These are phyloP conservation scores for Sporobolomyces pararoseus DNA, from an alignment of 768 basidiomycete genomes.

Conservation along the genomic window DNA sequence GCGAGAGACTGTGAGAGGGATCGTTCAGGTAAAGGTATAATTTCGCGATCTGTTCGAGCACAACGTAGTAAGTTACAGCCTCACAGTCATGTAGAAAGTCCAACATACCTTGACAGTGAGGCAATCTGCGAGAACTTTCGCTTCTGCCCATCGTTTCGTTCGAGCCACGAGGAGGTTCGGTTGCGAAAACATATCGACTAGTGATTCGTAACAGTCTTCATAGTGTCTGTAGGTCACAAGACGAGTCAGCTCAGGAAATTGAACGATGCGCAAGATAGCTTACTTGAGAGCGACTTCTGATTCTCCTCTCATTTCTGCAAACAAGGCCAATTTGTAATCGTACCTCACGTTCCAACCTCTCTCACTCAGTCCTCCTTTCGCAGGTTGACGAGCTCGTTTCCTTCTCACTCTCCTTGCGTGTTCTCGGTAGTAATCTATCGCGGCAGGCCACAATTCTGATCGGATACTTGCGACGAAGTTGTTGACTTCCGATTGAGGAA, in stretches of 20 bases:
- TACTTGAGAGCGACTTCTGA: slow-evolving; percentile 88
- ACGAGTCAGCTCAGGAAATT: slow-evolving; percentile 4
- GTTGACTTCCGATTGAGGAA: slow-evolving; percentile 72
- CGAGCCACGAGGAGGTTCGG: slow-evolving; percentile 80
- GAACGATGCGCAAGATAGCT: slow-evolving; percentile 44
- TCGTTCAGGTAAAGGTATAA: slow-evolving; percentile 88
- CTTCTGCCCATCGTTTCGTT: slow-evolving; percentile 97
- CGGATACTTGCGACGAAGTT: slow-evolving; percentile 88
- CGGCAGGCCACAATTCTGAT: slow-evolving; percentile 79
- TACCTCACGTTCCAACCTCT: slow-evolving; percentile 95
- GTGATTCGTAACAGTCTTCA: slow-evolving; percentile 81
- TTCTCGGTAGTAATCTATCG: slow-evolving; percentile 84
- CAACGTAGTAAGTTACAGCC: neutral
- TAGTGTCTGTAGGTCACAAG: slow-evolving; percentile 66
- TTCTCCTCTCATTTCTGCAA: slow-evolving; percentile 91
- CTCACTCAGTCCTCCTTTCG: slow-evolving; percentile 51
- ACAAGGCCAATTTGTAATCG: slow-evolving; percentile 95
- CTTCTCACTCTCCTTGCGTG: slow-evolving; percentile 88
- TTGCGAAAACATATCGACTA: slow-evolving; percentile 80
- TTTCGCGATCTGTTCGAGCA: slow-evolving; percentile 67
- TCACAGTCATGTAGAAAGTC: too few relatives aligned
- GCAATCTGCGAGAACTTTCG: slow-evolving; percentile 91
- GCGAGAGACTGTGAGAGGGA: slow-evolving; percentile 69
- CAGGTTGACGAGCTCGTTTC: slow-evolving; percentile 58
- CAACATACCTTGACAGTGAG: slow-evolving; percentile 75